Base-by-base conservation (phyloP, 2,329 filamentous ascomycete genomes). In the Ophiostoma montium region DNA sequence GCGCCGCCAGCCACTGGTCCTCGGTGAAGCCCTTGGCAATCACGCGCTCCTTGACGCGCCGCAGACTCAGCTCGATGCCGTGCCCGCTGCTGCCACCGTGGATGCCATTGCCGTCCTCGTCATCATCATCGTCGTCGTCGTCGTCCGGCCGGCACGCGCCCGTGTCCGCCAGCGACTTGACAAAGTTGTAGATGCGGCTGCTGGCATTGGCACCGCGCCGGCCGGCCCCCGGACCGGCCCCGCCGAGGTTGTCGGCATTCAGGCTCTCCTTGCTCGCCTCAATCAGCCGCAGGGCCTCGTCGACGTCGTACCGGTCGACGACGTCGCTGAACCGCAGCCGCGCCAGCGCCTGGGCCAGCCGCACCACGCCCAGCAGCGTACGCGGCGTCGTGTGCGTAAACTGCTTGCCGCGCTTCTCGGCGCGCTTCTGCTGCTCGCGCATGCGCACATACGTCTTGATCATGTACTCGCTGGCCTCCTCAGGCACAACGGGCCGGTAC, bases 11-110 rank as follows among this genome's bases (percentile, higher is more conserved):
- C 69, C 95, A 88, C 65, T 98, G 89, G 65, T 96, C 87, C 56
- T 88, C 83, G 0, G 90, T 98, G 65, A 95, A 98, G 3, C 92
- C 92, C 75, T 95, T 95, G 48, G 89, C 92, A 59, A 96, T 74
- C 30, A 98, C 88, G 56, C 92, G 72, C 66, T 95, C 89, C 63
- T 89, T 79, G 52, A 98, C 86, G 66, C 87, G 84, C 57, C 84
- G 78, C 70, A 98, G 76, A 65, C 83, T 92, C 58, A 98, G 68
- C 65, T 95, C 89, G 18, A 75, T 63, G 15, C 73, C 71, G 33
- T 41, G 31, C 19, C 47, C 38, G 35, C 36, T 5, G 21, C 44
- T 32, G 65, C n/a, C n/a, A n/a, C n/a, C n/a, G n/a, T n/a, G n/a
- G n/a, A n/a, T n/a, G n/a, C 61, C 49, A 30, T 68, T 69, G 19